Conservation (phyloP, 768 basidiomycete genomes). For the Boletus subcaerulescens region DNA sequence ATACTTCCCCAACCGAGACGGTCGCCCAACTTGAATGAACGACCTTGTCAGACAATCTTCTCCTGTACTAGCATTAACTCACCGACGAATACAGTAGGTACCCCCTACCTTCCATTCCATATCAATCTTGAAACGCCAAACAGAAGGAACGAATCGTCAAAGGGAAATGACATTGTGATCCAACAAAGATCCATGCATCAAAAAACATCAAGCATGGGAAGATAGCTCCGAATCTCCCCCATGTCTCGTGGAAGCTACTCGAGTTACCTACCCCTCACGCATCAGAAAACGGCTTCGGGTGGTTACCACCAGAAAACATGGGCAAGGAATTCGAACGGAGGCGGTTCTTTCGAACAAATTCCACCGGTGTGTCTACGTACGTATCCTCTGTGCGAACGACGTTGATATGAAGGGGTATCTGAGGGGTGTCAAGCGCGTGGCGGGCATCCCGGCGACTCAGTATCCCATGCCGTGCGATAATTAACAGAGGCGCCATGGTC, state of each 20-base stretch:
- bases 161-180: too few species aligned
- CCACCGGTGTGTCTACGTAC: neutral
- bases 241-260: too few species aligned
- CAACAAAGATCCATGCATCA: too few species aligned
- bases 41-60: too few species aligned
- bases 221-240: neutral
- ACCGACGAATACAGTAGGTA: too few species aligned
- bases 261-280: neutral
- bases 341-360: neutral
- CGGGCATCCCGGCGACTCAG: neutral
- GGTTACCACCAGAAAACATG: neutral
- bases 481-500: constrained; percentile 17
- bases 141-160: too few species aligned
- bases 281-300: constrained; percentile 8
- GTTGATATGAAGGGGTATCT: constrained; percentile 14
- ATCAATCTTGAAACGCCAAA: too few species aligned
- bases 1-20: too few species aligned
- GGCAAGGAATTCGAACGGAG: neutral
- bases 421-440: neutral
- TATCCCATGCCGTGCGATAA: constrained; percentile 17
- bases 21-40: too few species aligned
- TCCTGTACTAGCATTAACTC: too few species aligned
- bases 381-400: constrained; percentile 11
- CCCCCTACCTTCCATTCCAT: too few species aligned
- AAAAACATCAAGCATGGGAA: too few species aligned